Evolutionary conservation across 78 protist species (phyloP).

Genomic region (slime mould (Dictyostelium discoideum)): dicty_2.7 NC_007089.4:5084001-5084500

Average conservation of each 20-base stretch:
- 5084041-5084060: slow-evolving; percentile 80
- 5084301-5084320: slow-evolving; percentile 93
- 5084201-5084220: slow-evolving; percentile 75
- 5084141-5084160: slow-evolving; percentile 86
- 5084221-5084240: slow-evolving; percentile 84
- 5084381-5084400: slow-evolving; percentile 92
- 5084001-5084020: slow-evolving; percentile 66
- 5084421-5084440: slow-evolving; percentile 89
- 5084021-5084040: slow-evolving; percentile 77
- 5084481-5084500: slow-evolving; percentile 73
- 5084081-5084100: slow-evolving; percentile 60
- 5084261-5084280: slow-evolving; percentile 93
- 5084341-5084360: slow-evolving; percentile 81
- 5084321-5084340: slow-evolving; percentile 83
- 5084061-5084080: slow-evolving; percentile 79
- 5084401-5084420: slow-evolving; percentile 76
- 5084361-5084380: slow-evolving; percentile 91
- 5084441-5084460: slow-evolving; percentile 82
- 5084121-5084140: slow-evolving; percentile 65
- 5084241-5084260: slow-evolving; percentile 88
- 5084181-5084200: slow-evolving; percentile 81
- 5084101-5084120: slow-evolving; percentile 39
- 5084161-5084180: slow-evolving; percentile 55
- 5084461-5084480: slow-evolving; percentile 60
- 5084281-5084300: slow-evolving; percentile 83